Conservation (phyloP, 2,329 filamentous ascomycete genomes). For the Calonectria henricotiae region DNA sequence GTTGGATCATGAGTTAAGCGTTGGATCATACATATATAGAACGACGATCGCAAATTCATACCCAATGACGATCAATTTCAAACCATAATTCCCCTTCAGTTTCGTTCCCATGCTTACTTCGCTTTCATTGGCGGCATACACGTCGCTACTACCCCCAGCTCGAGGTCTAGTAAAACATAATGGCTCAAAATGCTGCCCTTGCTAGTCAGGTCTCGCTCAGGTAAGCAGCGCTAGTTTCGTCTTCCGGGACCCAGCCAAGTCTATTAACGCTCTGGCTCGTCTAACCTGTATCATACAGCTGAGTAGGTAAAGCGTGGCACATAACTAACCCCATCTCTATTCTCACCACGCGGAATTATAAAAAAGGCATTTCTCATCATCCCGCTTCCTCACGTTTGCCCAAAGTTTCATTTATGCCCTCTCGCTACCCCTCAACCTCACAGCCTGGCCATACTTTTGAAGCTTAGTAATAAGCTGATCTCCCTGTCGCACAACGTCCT, state of each 20-base stretch:
- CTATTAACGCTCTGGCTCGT: conserved; percentile 50
- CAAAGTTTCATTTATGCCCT: conserved; percentile 73
- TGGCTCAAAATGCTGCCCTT: not conserved
- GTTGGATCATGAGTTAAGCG: conserved; percentile 31
- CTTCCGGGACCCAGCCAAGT: conserved; percentile 48
- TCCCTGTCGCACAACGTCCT: conserved; percentile 96
- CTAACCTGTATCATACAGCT: conserved; percentile 57
- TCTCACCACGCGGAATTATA: conserved; percentile 39
- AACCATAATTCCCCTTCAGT: not conserved
- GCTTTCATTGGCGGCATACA: not conserved
- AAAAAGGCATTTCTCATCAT: conserved; percentile 29
- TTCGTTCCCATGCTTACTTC: not conserved
- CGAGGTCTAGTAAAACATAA: not conserved
- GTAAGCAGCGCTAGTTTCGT: conserved; percentile 20
- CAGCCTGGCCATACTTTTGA: conserved; percentile 98
- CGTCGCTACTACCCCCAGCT: not conserved
- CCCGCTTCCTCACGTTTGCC: conserved; percentile 22
- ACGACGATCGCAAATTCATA: conserved; percentile 29
- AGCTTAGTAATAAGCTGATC: conserved; percentile 99
- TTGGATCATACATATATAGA: conserved; percentile 27
- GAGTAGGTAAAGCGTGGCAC: conserved; percentile 46
- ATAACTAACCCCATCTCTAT: conserved; percentile 35
- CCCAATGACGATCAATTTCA: conserved; percentile 25
- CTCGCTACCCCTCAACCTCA: conserved; percentile 94
- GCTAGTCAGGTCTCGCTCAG: not conserved